Evolutionary conservation across 2,329 filamentous ascomycete species (phyloP), one percentile per base, ranked within the genome.

Genomic region (Ophiostoma australiae): DNA sequence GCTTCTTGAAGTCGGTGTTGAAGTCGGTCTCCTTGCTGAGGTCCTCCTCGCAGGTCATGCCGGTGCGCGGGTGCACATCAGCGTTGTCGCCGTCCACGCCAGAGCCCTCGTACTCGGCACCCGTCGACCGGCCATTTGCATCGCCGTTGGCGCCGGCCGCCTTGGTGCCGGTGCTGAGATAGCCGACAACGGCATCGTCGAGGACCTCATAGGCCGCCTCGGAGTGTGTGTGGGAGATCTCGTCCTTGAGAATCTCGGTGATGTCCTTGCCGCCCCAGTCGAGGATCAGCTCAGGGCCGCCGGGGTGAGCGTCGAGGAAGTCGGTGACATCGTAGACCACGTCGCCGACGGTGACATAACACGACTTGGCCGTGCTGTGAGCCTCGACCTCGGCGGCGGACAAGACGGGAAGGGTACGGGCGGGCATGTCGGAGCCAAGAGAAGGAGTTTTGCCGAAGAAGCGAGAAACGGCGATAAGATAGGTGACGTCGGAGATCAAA

Each of bases 151-250:
- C 79, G 5, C 52, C 68, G 68, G 85, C 68, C 35, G 85, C 79
- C 73, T 87, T 85, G 73, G 87, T 85, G 52, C 89, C 84, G 1
- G 86, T 86, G 5, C 85, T 84, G 44, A 97, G 82, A 77, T 96
- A 97, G 20, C 93, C 95, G 72, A 98, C 85, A 20, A 94, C 85
- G 66, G 88, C 90, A 58, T 98, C 95, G 66, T 97, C 92, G 35
- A 99, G 85, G 17, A 98, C 91, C 76, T 98, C 94, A 80, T 97
- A 99, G n/a, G 95, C 95, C 1, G 93, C 86, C 73, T 98, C 94
- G 67, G 91, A 93, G 80, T 99, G 95, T 63, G 84, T 82, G 78
- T 99, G 95, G 44, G 94, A 97, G 63, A 87, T 82, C 73, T 89
- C 85, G 77, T 99, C 94, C 78, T 91, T 89, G 81, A 99, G 84